Evolutionary conservation across 768 basidiomycete species (phyloP).

Genomic region (Dentipellis sp.): DNA sequence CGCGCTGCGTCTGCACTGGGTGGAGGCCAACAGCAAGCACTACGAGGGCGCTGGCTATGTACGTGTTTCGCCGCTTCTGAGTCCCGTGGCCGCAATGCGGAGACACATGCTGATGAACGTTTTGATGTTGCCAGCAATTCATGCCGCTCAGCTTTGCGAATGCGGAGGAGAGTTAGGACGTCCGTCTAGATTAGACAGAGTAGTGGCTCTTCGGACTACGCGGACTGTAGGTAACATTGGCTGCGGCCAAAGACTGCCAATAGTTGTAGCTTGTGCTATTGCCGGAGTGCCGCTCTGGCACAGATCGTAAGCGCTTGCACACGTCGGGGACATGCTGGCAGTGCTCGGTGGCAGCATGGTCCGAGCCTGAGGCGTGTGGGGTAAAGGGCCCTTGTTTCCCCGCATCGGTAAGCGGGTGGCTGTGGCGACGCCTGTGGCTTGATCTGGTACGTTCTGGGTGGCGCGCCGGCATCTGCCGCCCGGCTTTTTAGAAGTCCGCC

Average conservation of each 20-base stretch:
- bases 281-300: too few relatives aligned
- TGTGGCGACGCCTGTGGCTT: background rate
- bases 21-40: constrained; percentile 96
- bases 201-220: background rate
- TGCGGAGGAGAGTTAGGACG: constrained; percentile 23
- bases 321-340: too few relatives aligned
- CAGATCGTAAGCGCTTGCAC: too few relatives aligned
- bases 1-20: constrained; percentile 95
- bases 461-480: constrained; percentile 1
- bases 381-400: constrained; percentile 15
- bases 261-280: too few relatives aligned
- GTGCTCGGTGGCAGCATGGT: too few relatives aligned
- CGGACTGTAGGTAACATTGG: background rate
- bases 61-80: constrained; percentile 27
- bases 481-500: constrained; percentile 9
- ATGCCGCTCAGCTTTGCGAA: constrained; percentile 38
- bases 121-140: constrained; percentile 30
- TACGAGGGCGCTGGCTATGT: constrained; percentile 87
- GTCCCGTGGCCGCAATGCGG: constrained; percentile 16
- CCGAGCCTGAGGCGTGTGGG: constrained; percentile 6
- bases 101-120: constrained; percentile 19
- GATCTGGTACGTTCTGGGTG: background rate
- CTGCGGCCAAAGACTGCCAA: background rate
- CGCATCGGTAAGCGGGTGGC: constrained; percentile 1
- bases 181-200: background rate